A percentile compares a stretch with the other conserved stretches of the same genome.
Conservation (phyloP, 2,329 filamentous ascomycete species). For the Aurifilum marmelostoma region DNA sequence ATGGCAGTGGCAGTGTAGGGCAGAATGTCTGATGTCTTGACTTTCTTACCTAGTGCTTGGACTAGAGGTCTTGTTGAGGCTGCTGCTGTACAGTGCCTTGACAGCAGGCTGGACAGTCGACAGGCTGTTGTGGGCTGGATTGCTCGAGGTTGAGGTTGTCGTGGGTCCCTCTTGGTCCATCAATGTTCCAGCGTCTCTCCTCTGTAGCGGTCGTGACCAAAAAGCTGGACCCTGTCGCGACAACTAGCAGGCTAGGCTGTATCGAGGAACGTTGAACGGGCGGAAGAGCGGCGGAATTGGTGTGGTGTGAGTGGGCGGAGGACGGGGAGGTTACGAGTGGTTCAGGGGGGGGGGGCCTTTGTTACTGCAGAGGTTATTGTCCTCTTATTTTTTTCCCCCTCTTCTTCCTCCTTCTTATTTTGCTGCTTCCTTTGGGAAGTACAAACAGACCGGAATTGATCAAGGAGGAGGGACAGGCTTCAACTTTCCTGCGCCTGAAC, state of each 20-base stretch:
- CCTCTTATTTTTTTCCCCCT: not conserved
- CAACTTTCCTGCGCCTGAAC: not conserved
- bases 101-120: slow-evolving; percentile 15
- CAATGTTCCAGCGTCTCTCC: slow-evolving; percentile 20
- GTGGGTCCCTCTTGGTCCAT: slow-evolving; percentile 26
- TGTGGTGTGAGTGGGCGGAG: slow-evolving; percentile 26
- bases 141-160: slow-evolving; percentile 24
- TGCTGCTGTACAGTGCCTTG: slow-evolving; percentile 39
- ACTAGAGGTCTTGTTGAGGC: slow-evolving; percentile 35
- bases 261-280: slow-evolving; percentile 16
- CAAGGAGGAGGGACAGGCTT: no score
- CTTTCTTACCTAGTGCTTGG: slow-evolving; percentile 41
- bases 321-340: slow-evolving; percentile 8
- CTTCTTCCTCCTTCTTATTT: no score
- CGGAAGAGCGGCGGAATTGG: slow-evolving; percentile 16
- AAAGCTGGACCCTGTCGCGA: slow-evolving; percentile 27
- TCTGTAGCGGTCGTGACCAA: slow-evolving; percentile 20
- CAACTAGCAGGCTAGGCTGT: slow-evolving; percentile 23
- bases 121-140: slow-evolving; percentile 8
- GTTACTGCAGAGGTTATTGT: not conserved
- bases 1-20: slow-evolving; percentile 26
- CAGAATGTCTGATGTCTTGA: slow-evolving; percentile 32
- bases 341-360: not conserved
- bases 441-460: no score
- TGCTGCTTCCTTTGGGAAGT: no score